phyloP scores from a whole-genome alignment of 23 red algal species.

The Pyropia yezoensis region DNA sequence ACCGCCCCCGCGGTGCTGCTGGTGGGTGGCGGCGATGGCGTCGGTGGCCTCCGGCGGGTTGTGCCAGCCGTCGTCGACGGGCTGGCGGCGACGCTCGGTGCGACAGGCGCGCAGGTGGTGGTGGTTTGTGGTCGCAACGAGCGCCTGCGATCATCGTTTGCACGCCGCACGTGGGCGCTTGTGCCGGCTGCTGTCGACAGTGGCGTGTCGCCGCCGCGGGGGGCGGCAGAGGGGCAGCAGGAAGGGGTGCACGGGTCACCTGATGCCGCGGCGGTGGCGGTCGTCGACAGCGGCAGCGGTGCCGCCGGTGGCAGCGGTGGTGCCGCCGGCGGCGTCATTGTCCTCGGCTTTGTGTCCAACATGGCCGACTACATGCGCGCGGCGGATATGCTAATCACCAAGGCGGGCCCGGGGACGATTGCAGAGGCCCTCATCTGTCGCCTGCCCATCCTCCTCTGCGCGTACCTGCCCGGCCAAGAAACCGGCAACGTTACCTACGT shows the following conservation, averaged over 20 bases:
- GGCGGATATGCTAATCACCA: constrained; percentile 75
- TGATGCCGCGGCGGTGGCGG: too few species aligned
- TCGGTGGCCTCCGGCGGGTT: constrained; percentile 61
- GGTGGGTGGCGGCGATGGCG: constrained; percentile 92
- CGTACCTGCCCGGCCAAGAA: constrained; percentile 90
- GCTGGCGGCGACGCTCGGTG: constrained; percentile 24
- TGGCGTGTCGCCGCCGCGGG: constrained; percentile 7
- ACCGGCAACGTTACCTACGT: constrained; percentile 87
- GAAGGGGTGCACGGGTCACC: too few species aligned
- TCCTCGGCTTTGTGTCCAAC: constrained; percentile 88
- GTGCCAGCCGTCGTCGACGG: constrained; percentile 49
- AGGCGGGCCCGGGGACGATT: constrained; percentile 95
- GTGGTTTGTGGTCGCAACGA: constrained; percentile 91
- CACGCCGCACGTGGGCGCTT: constrained; percentile 32
- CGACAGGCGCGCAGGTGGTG: constrained; percentile 58
- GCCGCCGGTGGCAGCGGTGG: not conserved
- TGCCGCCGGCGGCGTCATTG: constrained; percentile 10
- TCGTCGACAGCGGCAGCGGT: too few species aligned
- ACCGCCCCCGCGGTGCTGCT: constrained; percentile 60
- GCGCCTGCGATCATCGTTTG: constrained; percentile 27
- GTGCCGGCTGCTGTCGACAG: not conserved
- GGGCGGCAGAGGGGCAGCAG: too few species aligned
- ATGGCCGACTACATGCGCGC: constrained; percentile 96
- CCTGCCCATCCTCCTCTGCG: constrained; percentile 78
- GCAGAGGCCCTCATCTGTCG: constrained; percentile 90